Base-by-base conservation (phyloP, 75 land plant species). In the Larix kaempferi region DNA sequence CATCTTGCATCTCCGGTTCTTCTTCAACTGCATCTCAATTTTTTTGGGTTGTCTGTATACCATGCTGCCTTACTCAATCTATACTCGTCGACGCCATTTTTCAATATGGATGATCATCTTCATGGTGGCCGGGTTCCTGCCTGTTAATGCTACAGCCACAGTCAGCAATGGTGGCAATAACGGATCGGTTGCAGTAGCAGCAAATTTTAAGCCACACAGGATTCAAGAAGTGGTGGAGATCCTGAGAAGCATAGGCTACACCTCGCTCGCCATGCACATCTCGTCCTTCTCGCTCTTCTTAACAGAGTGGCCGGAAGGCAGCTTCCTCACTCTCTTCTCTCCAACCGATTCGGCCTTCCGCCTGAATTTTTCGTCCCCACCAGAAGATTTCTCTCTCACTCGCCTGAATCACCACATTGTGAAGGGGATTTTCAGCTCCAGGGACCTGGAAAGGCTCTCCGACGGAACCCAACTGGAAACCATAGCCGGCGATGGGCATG, bases 311-410 rank as follows among this genome's bases (percentile, higher is more conserved):
- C 1, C 33, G 33, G 10, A 60, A 39, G 84, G 77, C n/a, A n/a
- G n/a, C 12, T 85, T 87, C 5, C 22, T 74, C 71, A 90, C 92
- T 26, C 11, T 90, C 64, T 90, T 90, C 76, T 90, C 90, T 5
- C 88, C 90, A 12, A 49, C 83, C 57, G 88, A 88, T 56, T 64
- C 77, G 54, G 81, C 92, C 22, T 54, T 90, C 79, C 74, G 44
- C 71, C 8, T 49, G 54, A 49, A 10, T 49, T 49, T 49, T 10
- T 11, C 11, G 57, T 82, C 17, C 83, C 86, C 79, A 10, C 58
- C 74, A 39, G 61, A 83, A 1, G 75, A 75, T 81, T 76, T 85
- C 78, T 6, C 79, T 13, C 57, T 77, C 2, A 76, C 49, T 19
- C 85, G 83, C 66, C 84, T 90, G 57, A 82, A 77, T 16, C 83